Conservation (phyloP, 331 rosid species). For the Cydonia oblonga region DNA sequence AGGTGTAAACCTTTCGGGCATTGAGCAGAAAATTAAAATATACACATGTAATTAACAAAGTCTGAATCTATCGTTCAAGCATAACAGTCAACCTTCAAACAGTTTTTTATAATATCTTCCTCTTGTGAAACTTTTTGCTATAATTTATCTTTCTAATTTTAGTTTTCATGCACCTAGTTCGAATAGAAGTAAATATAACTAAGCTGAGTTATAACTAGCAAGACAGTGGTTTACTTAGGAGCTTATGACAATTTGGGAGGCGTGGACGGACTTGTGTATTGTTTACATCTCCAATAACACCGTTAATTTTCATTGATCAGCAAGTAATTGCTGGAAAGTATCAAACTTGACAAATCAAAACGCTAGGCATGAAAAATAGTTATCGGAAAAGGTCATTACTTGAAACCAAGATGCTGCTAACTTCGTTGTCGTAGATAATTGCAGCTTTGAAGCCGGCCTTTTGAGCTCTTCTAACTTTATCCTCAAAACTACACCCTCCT, state of each 20-base stretch:
- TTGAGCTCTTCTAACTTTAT: constrained; percentile 82
- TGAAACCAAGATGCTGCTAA: constrained; percentile 56
- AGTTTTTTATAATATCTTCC: neutral
- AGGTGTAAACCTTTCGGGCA: neutral
- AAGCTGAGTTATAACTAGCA: neutral
- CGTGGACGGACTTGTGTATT: neutral
- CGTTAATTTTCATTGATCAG: neutral
- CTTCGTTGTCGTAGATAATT: constrained; percentile 71
- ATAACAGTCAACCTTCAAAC: neutral
- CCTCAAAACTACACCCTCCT: constrained; percentile 98
- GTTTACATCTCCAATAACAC: neutral
- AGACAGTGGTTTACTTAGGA: neutral
- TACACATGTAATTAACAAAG: neutral
- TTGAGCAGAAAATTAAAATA: neutral
- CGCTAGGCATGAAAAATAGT: neutral
- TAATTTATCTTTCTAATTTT: neutral
- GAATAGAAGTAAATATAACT: neutral
- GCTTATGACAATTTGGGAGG: neutral
- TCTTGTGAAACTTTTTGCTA: neutral
- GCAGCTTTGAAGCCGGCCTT: constrained; percentile 87
- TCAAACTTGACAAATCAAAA: neutral
- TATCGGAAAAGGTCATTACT: constrained; percentile 41
- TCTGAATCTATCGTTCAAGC: neutral
- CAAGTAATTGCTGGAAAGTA: neutral
- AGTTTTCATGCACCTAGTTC: neutral